These are phyloP conservation scores for Zygosaccharomyces lentus DNA, from an alignment of 805 yeast species.

Conservation along the genomic window DNA sequence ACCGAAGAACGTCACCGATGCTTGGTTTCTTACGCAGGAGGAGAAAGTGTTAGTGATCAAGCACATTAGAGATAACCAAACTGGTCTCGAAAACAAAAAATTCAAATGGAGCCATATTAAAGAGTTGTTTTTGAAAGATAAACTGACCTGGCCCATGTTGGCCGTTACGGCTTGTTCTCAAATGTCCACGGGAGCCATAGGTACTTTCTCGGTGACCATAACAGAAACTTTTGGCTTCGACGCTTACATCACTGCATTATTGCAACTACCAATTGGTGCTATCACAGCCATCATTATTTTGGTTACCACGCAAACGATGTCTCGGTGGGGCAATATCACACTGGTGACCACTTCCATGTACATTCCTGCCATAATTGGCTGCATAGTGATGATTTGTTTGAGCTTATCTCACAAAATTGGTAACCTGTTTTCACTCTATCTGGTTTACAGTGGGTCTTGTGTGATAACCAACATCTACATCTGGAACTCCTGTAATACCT, in stretches of 20 bases:
- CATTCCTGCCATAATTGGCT: slow-evolving; percentile 48
- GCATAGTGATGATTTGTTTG: slow-evolving; percentile 41
- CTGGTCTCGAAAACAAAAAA: slow-evolving; percentile 48
- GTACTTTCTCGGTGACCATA: slow-evolving; percentile 50
- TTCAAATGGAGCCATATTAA: slow-evolving; percentile 44
- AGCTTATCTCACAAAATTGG: slow-evolving; percentile 40
- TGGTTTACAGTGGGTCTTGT: slow-evolving; percentile 53
- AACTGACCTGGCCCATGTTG: slow-evolving; percentile 48
- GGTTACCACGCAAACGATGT: slow-evolving; percentile 37
- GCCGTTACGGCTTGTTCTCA: slow-evolving; percentile 44
- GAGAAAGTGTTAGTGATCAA: slow-evolving; percentile 46
- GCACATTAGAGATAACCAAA: slow-evolving; percentile 45
- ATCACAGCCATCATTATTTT: slow-evolving; percentile 43
- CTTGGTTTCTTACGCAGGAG: slow-evolving; percentile 39
- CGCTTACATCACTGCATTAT: slow-evolving; percentile 41
- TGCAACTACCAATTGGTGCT: slow-evolving; percentile 57
- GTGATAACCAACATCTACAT: slow-evolving; percentile 54
- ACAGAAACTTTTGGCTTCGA: slow-evolving; percentile 51
- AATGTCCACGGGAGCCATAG: slow-evolving; percentile 49
- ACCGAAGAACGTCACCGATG: slow-evolving; percentile 47
- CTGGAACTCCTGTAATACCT: slow-evolving; percentile 59
- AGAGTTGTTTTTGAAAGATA: slow-evolving; percentile 45
- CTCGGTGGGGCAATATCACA: slow-evolving; percentile 37
- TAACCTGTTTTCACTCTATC: slow-evolving; percentile 46
- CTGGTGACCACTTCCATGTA: slow-evolving; percentile 38